Evolutionary conservation across 2,329 filamentous ascomycete species (phyloP).

Genomic region (Beauveria varroae): DNA sequence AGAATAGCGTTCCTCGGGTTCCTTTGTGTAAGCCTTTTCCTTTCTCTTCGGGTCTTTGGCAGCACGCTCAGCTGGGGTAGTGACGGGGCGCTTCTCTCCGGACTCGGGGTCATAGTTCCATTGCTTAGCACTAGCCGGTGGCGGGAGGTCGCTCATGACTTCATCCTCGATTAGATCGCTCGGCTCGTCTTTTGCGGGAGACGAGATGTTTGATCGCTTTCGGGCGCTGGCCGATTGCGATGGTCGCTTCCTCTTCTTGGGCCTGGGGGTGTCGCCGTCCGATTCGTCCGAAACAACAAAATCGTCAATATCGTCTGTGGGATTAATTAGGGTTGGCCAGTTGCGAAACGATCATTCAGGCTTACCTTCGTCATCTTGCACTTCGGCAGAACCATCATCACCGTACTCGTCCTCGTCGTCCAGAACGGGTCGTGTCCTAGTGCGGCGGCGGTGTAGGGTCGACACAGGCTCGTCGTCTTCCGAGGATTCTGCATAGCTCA

Average conservation of each 20-base stretch:
- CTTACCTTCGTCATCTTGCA: constrained; percentile 56
- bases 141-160: constrained; percentile 46
- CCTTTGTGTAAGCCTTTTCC: constrained; percentile 68
- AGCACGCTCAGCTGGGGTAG: constrained; percentile 23
- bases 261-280: constrained; percentile 50
- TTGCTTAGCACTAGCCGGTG: constrained; percentile 68
- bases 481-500: constrained; percentile 82
- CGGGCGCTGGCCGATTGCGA: constrained; percentile 44
- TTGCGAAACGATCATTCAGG: neutral
- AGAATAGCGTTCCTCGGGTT: constrained; percentile 78
- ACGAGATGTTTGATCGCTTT: constrained; percentile 54
- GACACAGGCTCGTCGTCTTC: constrained; percentile 69
- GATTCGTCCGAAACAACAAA: constrained; percentile 86
- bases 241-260: constrained; percentile 71
- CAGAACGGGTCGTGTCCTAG: constrained; percentile 49
- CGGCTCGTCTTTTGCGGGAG: constrained; percentile 27
- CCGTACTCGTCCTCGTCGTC: constrained; percentile 66
- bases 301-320: constrained; percentile 65
- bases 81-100: constrained; percentile 28
- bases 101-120: constrained; percentile 62
- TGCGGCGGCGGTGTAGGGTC: constrained; percentile 32
- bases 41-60: constrained; percentile 33
- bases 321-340: neutral
- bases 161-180: constrained; percentile 47
- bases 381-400: constrained; percentile 55